Percentiles rank a stretch among this genome's conserved stretches.
Evolutionary conservation across 371 early-diverging fungal species (phyloP).

Genomic region (Mortierella polycephala): DNA sequence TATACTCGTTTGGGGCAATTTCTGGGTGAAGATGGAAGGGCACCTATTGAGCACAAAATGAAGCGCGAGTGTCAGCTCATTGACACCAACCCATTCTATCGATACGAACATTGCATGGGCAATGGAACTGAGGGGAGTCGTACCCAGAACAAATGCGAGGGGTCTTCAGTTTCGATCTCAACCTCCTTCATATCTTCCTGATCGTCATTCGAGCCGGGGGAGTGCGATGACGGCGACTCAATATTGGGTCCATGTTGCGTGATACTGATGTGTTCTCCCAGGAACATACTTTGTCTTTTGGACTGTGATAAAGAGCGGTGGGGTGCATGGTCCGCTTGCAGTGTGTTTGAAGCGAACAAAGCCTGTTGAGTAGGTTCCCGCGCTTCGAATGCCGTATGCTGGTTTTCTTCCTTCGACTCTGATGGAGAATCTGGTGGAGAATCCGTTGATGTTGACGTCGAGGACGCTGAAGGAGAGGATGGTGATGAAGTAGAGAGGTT

Average conservation of each 20-base stretch:
- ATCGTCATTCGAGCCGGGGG: constrained; percentile 29
- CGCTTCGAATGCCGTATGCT: neutral
- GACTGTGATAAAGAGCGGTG: constrained; percentile 26
- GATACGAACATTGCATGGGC: neutral
- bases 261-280: constrained; percentile 28
- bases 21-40: constrained; percentile 56
- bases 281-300: constrained; percentile 42
- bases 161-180: constrained; percentile 46
- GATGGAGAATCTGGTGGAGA: constrained; percentile 5
- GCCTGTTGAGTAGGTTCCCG: neutral
- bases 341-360: neutral
- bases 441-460: constrained; percentile 12
- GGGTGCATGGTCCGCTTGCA: constrained; percentile 4
- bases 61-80: neutral
- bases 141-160: constrained; percentile 51
- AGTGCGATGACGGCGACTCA: constrained; percentile 30
- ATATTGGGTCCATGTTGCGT: constrained; percentile 20
- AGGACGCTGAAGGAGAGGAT: constrained; percentile 19
- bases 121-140: neutral
- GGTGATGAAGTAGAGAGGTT: constrained; percentile 12
- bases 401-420: neutral
- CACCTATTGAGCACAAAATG: constrained; percentile 21
- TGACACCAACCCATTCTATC: too few species aligned
- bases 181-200: constrained; percentile 52
- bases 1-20: constrained; percentile 54